Evolutionary conservation across 2,329 filamentous ascomycete genomes (phyloP).

Genomic region (Diplodia intermedia): DNA sequence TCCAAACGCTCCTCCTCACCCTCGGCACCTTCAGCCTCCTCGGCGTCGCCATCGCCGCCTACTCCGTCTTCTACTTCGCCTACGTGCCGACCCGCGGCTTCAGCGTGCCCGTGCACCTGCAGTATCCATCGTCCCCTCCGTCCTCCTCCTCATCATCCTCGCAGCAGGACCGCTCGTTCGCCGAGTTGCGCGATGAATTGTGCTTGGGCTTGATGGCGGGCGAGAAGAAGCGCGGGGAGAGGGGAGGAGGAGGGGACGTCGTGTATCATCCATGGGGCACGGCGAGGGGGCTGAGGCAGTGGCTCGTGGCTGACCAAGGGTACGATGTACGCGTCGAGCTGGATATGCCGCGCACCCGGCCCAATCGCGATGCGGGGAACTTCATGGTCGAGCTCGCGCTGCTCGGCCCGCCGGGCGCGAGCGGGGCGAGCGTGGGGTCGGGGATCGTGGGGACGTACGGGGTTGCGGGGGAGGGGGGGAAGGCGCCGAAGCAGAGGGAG

Average conservation of each 20-base stretch:
- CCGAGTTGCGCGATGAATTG: not conserved
- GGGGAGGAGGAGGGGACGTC: not conserved
- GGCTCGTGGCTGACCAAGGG: constrained; percentile 73
- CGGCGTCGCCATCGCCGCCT: constrained; percentile 65
- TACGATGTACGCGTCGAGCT: constrained; percentile 85
- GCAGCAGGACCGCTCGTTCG: not conserved
- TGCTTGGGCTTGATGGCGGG: not conserved
- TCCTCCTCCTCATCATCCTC: constrained; percentile 30
- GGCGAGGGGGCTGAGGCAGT: constrained; percentile 41
- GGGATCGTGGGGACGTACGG: not conserved
- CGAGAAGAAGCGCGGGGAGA: not conserved
- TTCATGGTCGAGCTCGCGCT: constrained; percentile 91
- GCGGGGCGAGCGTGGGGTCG: not conserved
- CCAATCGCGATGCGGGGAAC: constrained; percentile 81
- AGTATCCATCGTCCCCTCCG: constrained; percentile 60
- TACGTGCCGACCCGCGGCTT: constrained; percentile 72
- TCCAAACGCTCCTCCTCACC: constrained; percentile 64
- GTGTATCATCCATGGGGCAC: constrained; percentile 54
- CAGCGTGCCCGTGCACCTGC: constrained; percentile 67
- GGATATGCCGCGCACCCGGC: constrained; percentile 76
- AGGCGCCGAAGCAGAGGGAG: not conserved
- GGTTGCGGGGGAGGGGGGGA: not conserved
- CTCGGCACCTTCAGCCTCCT: constrained; percentile 63
- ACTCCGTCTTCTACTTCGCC: constrained; percentile 71
- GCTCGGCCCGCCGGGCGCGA: constrained; percentile 49